Evolutionary conservation across 2,329 filamentous ascomycete genomes (phyloP).

Genomic region (Sordariomycetes sp.): DNA sequence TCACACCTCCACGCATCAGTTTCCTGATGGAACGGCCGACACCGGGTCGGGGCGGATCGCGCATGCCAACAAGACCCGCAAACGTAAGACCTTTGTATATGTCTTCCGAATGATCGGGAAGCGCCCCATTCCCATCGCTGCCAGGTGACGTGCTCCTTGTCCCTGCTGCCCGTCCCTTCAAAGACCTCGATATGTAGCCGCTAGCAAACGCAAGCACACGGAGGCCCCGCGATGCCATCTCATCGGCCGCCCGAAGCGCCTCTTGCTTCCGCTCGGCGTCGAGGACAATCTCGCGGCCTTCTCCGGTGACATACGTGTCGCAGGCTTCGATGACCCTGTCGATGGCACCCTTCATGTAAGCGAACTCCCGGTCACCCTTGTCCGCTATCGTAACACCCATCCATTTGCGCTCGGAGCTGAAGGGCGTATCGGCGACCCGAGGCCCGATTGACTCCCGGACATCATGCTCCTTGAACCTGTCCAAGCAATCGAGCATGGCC

Average conservation of each 20-base stretch:
- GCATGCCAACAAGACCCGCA: constrained; percentile 91
- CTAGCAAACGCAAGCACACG: constrained; percentile 90
- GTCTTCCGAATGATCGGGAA: constrained; percentile 46
- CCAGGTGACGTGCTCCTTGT: constrained; percentile 37
- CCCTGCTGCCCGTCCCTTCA: constrained; percentile 26
- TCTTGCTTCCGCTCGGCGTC: constrained; percentile 64
- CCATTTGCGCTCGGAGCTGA: constrained; percentile 97
- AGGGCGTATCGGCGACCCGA: constrained; percentile 76
- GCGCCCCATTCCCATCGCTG: constrained; percentile 21
- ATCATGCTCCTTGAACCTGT: constrained; percentile 84
- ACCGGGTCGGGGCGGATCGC: constrained; percentile 81
- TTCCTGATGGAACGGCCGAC: constrained; percentile 81
- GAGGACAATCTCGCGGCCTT: constrained; percentile 75
- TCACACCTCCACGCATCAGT: constrained; percentile 86
- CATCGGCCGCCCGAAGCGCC: constrained; percentile 66
- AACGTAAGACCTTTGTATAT: constrained; percentile 76
- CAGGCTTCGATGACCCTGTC: constrained; percentile 78
- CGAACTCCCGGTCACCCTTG: constrained; percentile 57
- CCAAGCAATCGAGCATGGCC: constrained; percentile 86
- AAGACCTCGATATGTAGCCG: constrained; percentile 45
- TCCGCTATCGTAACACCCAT: constrained; percentile 87
- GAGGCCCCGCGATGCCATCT: constrained; percentile 80
- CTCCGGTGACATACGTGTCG: constrained; percentile 77
- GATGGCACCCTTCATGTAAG: constrained; percentile 90
- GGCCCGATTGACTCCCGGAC: constrained; percentile 75